phyloP scores from a whole-genome alignment of 2,329 filamentous ascomycete species.

The Colletotrichum shisoi region DNA sequence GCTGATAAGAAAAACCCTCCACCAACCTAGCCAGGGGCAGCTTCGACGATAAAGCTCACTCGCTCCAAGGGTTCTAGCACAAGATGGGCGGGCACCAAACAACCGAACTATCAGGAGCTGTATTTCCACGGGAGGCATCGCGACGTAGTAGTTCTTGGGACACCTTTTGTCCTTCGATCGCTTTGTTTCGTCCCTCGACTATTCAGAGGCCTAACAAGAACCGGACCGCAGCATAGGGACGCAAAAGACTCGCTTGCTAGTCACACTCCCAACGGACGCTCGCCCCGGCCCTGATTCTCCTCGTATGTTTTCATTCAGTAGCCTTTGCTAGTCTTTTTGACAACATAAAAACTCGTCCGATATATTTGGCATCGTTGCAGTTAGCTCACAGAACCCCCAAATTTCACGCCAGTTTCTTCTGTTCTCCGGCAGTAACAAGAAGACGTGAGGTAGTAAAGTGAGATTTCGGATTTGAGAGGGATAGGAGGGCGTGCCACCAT shows the following conservation, averaged over 20 bases:
- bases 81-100: neutral
- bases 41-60: conserved; percentile 35
- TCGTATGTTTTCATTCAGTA: conserved; percentile 8
- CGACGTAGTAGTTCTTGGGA: neutral
- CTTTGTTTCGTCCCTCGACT: neutral
- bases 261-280: conserved; percentile 4
- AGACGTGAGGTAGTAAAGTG: neutral
- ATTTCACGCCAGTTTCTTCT: neutral
- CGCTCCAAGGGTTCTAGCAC: conserved; percentile 21
- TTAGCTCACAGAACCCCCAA: conserved; percentile 6
- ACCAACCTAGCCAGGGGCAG: conserved; percentile 21
- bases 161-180: neutral
- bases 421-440: conserved; percentile 2
- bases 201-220: neutral
- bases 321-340: conserved; percentile 5
- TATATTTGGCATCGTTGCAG: conserved; percentile 13
- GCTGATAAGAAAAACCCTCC: conserved; percentile 26
- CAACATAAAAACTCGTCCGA: conserved; percentile 4
- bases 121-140: neutral
- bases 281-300: neutral
- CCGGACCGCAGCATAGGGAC: neutral
- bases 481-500: neutral
- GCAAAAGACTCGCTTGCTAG: neutral
- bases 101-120: neutral
- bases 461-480: neutral